Evolutionary conservation across 2,329 filamentous ascomycete genomes (phyloP), one percentile per base, ranked within the genome.

Genomic region (Claviceps citrina): DNA sequence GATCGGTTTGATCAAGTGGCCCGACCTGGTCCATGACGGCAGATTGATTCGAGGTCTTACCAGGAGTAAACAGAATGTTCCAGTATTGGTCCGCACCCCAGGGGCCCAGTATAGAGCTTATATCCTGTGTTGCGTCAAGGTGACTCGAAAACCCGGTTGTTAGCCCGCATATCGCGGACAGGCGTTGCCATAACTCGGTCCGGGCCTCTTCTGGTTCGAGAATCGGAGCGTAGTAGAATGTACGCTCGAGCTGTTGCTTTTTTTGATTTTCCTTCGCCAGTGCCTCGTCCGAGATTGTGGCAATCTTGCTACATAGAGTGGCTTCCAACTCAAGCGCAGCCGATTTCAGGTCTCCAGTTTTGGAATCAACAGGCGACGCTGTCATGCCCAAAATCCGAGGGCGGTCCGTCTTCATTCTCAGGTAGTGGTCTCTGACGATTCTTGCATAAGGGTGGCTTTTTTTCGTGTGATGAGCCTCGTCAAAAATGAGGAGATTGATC

Each of bases 381-480:
- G 91, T 98, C 89, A 96, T 95, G 20, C 89, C 89, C 48, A 98
- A 82, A 16, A 98, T 78, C 28, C 78, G 80, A 4, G 91, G 91
- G 4, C 76, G 69, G 0, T 56, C 46, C 1, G 66, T 60, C 1
- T 56, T 49, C 24, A 68, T 63, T 2, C 68, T 59, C 1, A 75
- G 51, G 52, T 95, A 96, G 49, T 84, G 86, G 43, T 93, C 81
- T 50, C 83, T 86, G 60, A 98, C 84, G 43, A 98, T 91, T 22
- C 76, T 72, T 16, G 89, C 84, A 54, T 94, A 98, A 0, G 84
- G 72, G 52, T 98, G 91, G 38, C 86, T 82, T 56, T 89, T 93
- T 61, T 98, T 98, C 0, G 89, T 78, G 53, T 96, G 91, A 52
- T 98, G 91, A 5, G 87, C 91, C 59, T 98, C 91, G 52, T 98